phyloP scores from a whole-genome alignment of 1,139 yeast species.

The Candida sp. region DNA sequence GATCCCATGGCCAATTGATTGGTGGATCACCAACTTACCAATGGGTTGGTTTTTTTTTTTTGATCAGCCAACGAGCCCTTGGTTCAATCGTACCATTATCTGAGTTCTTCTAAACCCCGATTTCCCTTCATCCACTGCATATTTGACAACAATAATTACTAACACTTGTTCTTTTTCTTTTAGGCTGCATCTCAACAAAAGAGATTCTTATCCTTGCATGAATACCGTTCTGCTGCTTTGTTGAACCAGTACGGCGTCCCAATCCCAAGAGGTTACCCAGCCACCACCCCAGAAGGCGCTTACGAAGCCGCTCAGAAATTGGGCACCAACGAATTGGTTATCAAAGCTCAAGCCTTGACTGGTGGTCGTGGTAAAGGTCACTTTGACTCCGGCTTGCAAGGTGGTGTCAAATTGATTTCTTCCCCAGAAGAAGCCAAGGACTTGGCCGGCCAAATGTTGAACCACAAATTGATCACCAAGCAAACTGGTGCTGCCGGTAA shows the following conservation, averaged over 20 bases:
- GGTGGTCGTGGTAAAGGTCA: constrained; percentile 99
- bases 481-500: constrained; percentile 99
- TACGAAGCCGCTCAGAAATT: constrained; percentile 70
- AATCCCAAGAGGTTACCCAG: constrained; percentile 92
- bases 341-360: constrained; percentile 98
- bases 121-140: no score
- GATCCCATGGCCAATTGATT: neutral
- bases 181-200: constrained; percentile 34
- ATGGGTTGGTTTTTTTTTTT: neutral
- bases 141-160: constrained; percentile 1
- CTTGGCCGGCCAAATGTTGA: constrained; percentile 87
- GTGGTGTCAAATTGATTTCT: constrained; percentile 93
- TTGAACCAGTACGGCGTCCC: constrained; percentile 85
- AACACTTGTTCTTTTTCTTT: constrained; percentile 9
- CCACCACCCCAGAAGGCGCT: constrained; percentile 90
- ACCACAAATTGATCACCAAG: constrained; percentile 94
- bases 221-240: constrained; percentile 93
- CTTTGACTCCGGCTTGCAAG: constrained; percentile 93
- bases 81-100: no score
- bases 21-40: neutral
- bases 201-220: constrained; percentile 90
- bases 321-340: constrained; percentile 81
- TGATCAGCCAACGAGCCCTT: no score
- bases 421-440: constrained; percentile 88
- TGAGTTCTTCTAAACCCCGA: no score